A percentile compares a stretch with the other conserved stretches of the same genome.
phyloP scores from a whole-genome alignment of 2,329 filamentous ascomycete species.

The Fusarium domesticum region DNA sequence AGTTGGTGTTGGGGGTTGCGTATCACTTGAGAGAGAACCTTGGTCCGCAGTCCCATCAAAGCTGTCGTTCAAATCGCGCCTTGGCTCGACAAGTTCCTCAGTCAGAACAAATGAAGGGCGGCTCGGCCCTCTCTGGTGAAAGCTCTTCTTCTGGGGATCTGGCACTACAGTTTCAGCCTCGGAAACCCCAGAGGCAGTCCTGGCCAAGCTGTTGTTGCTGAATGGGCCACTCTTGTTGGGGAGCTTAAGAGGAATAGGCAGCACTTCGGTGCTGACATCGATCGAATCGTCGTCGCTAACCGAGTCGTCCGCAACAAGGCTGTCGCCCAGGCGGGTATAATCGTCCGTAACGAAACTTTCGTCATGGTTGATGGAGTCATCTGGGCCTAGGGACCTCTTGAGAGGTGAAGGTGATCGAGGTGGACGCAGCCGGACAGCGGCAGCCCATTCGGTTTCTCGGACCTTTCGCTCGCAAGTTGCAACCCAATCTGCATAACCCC shows the following conservation, averaged over 20 bases:
- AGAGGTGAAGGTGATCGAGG: constrained; percentile 23
- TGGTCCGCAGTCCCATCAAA: constrained; percentile 21
- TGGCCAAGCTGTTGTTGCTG: constrained; percentile 9
- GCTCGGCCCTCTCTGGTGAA: constrained; percentile 13
- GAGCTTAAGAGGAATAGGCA: constrained; percentile 23
- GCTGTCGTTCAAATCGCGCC: constrained; percentile 2
- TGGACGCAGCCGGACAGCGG: constrained; percentile 10
- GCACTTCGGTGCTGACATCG: constrained; percentile 11
- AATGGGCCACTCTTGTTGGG: constrained; percentile 14
- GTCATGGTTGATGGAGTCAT: constrained; percentile 5
- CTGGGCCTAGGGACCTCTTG: constrained; percentile 11
- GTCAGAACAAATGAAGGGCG: constrained; percentile 19
- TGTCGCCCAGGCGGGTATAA: constrained; percentile 1
- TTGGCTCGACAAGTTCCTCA: constrained; percentile 17
- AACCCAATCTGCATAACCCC: constrained; percentile 76
- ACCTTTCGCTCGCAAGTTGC: constrained; percentile 72
- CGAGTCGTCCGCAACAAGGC: constrained; percentile 11
- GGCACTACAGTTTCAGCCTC: constrained; percentile 26
- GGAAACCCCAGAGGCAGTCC: constrained; percentile 21
- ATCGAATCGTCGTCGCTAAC: constrained; percentile 18
- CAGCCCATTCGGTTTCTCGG: constrained; percentile 60
- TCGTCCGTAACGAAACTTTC: constrained; percentile 5
- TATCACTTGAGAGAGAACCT: constrained; percentile 2
- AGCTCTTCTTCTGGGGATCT: constrained; percentile 11
- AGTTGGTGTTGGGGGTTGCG: constrained; percentile 18